phyloP scores from a whole-genome alignment of 768 basidiomycete genomes.

The Boletus fagicola region DNA sequence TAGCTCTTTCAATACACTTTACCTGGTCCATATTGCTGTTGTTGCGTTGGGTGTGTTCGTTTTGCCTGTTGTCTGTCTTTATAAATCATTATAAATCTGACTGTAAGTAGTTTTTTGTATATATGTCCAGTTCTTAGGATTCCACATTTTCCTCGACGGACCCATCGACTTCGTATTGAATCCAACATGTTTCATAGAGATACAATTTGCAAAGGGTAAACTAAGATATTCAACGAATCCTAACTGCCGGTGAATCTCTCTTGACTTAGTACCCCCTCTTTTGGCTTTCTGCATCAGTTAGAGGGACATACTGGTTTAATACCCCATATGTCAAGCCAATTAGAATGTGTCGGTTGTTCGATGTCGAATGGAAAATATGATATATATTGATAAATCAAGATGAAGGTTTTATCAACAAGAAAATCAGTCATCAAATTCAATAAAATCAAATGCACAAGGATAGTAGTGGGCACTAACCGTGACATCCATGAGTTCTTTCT shows the following conservation, averaged over 20 bases:
- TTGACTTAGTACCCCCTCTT: conserved; percentile 21
- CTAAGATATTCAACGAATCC: neutral
- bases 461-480: conserved; percentile 46
- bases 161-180: neutral
- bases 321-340: neutral
- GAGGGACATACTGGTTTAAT: conserved; percentile 56
- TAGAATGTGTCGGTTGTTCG: neutral
- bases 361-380: neutral
- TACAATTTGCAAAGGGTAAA: neutral
- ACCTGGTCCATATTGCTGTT: neutral
- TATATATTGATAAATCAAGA: neutral
- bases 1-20: neutral
- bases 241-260: neutral
- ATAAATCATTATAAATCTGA: conserved; percentile 16
- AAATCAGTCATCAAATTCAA: conserved; percentile 13
- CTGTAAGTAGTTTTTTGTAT: conserved; percentile 2
- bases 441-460: conserved; percentile 7
- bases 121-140: neutral
- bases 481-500: conserved; percentile 76
- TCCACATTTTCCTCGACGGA: neutral
- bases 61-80: conserved; percentile 7
- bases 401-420: neutral
- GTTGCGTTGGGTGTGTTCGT: neutral
- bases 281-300: conserved; percentile 61
- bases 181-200: neutral